phyloP scores from a whole-genome alignment of 202 grass and related monocot species.

The Cymbopogon flexuosus region DNA sequence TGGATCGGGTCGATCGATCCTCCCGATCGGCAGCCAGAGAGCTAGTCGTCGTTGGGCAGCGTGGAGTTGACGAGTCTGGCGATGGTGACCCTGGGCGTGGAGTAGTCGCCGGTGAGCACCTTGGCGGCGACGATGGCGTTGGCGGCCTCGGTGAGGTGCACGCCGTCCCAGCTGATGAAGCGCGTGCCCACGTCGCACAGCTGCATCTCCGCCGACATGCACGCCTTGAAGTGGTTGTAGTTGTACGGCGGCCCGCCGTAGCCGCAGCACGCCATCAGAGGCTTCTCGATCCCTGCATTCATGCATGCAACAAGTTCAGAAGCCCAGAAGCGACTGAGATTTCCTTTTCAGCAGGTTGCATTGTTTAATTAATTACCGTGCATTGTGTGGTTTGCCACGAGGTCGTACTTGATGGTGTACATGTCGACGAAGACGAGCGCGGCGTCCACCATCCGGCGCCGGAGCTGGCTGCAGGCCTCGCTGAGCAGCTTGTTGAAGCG shows the following conservation, averaged over 20 bases:
- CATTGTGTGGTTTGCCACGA: slow-evolving; percentile 60
- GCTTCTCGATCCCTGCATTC: slow-evolving; percentile 13
- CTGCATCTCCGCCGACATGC: slow-evolving; percentile 41
- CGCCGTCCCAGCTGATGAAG: slow-evolving; percentile 61
- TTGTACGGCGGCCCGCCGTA: slow-evolving; percentile 57
- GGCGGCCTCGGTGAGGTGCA: slow-evolving; percentile 57
- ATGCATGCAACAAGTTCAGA: no score
- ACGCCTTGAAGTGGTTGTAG: slow-evolving; percentile 54
- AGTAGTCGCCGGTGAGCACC: slow-evolving; percentile 54
- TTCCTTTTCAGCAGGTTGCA: background rate
- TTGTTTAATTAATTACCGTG: no score
- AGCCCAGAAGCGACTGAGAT: background rate
- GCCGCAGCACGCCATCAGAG: slow-evolving; percentile 61
- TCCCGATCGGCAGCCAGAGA: no score
- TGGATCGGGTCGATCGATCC: background rate
- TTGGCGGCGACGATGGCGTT: slow-evolving; percentile 47
- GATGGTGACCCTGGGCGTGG: slow-evolving; percentile 49
- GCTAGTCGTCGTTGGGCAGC: slow-evolving; percentile 13
- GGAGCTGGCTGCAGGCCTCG: slow-evolving; percentile 33
- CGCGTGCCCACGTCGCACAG: slow-evolving; percentile 37
- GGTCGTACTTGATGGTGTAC: slow-evolving; percentile 67
- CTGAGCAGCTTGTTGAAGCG: slow-evolving; percentile 51
- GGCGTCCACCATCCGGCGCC: slow-evolving; percentile 47
- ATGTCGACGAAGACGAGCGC: slow-evolving; percentile 67
- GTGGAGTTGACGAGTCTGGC: slow-evolving; percentile 41